Percentiles rank a stretch among this genome's conserved stretches.
phyloP scores from a whole-genome alignment of 129 eudicot species.

The Artemisia tridentata region DNA sequence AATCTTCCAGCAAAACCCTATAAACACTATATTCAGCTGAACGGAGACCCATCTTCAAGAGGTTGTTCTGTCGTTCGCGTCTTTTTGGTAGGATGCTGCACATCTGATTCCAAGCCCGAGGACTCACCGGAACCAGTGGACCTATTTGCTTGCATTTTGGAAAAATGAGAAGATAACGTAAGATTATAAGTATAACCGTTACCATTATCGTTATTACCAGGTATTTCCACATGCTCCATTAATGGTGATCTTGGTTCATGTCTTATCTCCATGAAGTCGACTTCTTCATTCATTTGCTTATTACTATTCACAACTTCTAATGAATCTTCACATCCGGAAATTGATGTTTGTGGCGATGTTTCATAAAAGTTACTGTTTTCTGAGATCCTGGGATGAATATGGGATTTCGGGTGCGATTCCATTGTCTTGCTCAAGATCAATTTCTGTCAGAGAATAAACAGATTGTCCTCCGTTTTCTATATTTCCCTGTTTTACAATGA shows the following conservation, averaged over 20 bases:
- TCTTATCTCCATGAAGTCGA: slow-evolving; percentile 17
- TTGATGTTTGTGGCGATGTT: slow-evolving; percentile 31
- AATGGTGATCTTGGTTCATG: slow-evolving; percentile 25
- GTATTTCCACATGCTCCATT: slow-evolving; percentile 26
- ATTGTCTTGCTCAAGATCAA: slow-evolving; percentile 32
- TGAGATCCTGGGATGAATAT: slow-evolving; percentile 31
- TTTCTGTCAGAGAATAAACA: slow-evolving; percentile 33
- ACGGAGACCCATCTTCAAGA: slow-evolving; percentile 30
- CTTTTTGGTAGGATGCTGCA: slow-evolving; percentile 39
- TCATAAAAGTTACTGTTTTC: slow-evolving; percentile 23
- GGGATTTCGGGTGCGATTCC: slow-evolving; percentile 34
- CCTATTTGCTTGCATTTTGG: slow-evolving; percentile 22
- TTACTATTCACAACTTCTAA: slow-evolving; percentile 20
- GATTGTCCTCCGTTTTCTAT: slow-evolving; percentile 40
- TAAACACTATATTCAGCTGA: slow-evolving; percentile 19
- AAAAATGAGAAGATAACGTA: background rate
- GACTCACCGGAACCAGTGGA: slow-evolving; percentile 10
- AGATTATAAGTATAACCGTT: slow-evolving; percentile 12
- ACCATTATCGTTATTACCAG: slow-evolving; percentile 1
- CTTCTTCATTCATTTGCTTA: slow-evolving; percentile 15
- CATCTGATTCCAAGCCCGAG: slow-evolving; percentile 28
- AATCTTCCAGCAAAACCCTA: background rate
- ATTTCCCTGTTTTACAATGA: slow-evolving; percentile 40
- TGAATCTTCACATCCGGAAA: slow-evolving; percentile 33
- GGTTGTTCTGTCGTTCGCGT: slow-evolving; percentile 31